Base-by-base conservation (phyloP, 495 filamentous ascomycete species). In the Aspergillus incahuasiensis region DNA sequence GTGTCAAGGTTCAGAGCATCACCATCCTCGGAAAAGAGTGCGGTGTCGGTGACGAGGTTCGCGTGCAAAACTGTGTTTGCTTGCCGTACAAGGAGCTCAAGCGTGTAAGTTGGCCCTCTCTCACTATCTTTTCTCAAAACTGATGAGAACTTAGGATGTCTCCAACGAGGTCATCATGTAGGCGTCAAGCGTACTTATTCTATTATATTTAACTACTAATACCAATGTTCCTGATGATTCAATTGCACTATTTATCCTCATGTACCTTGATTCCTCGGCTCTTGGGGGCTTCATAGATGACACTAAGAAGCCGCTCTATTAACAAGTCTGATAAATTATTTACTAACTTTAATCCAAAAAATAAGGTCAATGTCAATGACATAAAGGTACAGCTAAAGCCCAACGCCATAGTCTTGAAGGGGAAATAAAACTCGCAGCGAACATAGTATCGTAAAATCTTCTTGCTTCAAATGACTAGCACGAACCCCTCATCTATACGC, bases 21-120 rank as follows among this genome's bases (percentile, higher is more conserved):
- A 97, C 92, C 34, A 98, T 97, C 61, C 75, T 98, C 59, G 94
- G 92, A 66, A 96, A 97, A 78, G 94, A 98, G 71, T 97, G 95
- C 65, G 86, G 77, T 30, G 95, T 97, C 48, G 91, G 86, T 1
- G 94, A 99, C 63, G 94, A 99, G 68, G 88, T 99, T 25, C 84
- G 91, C 51, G 91, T 99, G 61, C 94, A 97, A 77, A 99, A 99
- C 76, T 99, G 94, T 69, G 87, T 99, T 54, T 97, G 94, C 73
- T 72, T 99, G 77, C 94, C 94, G 21, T 96, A 92, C 70, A 99
- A 99, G 82, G 95, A 97, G 73, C 76, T 99, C 68, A 99, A 97
- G 83, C 83, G 90, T 78, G 92, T 96, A 78, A 70, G 91, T 86
- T 44, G 22, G 18, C 11, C 30, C 39, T 22, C 12, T 48, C 22